Percentiles rank a stretch among this genome's conserved stretches.
Evolutionary conservation across 1,139 yeast genomes (phyloP).

Genomic region (Candida sp.): DNA sequence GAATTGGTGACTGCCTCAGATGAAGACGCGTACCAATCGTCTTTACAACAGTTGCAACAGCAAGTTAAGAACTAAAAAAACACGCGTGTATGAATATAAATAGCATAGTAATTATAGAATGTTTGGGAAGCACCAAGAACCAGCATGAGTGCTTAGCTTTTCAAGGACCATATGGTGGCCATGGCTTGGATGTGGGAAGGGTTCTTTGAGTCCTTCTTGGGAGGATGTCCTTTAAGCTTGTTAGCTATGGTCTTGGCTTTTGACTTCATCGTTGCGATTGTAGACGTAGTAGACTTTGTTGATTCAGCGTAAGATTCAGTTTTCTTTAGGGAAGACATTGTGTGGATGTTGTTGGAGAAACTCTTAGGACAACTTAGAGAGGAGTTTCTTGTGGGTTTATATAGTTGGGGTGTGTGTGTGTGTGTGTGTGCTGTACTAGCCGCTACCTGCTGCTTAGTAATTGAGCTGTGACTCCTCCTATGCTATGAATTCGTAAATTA

Average conservation of each 20-base stretch:
- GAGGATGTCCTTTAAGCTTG: conserved; percentile 3
- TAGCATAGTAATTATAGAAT: background rate
- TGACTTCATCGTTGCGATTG: conserved; percentile 11
- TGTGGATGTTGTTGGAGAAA: background rate
- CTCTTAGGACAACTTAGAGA: background rate
- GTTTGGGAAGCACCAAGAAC: background rate
- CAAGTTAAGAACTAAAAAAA: conserved; percentile 18
- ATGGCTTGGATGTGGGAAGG: background rate
- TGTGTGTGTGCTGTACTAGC: too few relatives aligned
- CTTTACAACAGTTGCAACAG: conserved; percentile 29
- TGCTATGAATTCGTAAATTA: background rate
- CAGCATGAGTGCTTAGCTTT: background rate
- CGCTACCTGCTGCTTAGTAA: too few relatives aligned
- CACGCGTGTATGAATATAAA: background rate
- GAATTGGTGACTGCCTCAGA: conserved; percentile 27
- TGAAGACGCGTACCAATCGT: conserved; percentile 26
- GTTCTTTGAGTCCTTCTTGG: background rate
- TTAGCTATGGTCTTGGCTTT: conserved; percentile 4
- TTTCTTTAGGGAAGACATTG: conserved; percentile 13
- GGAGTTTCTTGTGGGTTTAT: background rate
- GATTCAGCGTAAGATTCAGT: conserved; percentile 13
- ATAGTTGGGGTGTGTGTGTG: background rate
- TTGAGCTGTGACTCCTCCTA: too few relatives aligned
- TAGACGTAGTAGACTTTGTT: conserved; percentile 14
- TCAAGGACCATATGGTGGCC: conserved; percentile 2